Conservation (phyloP, 495 filamentous ascomycete species). For the Podospora comata region DNA sequence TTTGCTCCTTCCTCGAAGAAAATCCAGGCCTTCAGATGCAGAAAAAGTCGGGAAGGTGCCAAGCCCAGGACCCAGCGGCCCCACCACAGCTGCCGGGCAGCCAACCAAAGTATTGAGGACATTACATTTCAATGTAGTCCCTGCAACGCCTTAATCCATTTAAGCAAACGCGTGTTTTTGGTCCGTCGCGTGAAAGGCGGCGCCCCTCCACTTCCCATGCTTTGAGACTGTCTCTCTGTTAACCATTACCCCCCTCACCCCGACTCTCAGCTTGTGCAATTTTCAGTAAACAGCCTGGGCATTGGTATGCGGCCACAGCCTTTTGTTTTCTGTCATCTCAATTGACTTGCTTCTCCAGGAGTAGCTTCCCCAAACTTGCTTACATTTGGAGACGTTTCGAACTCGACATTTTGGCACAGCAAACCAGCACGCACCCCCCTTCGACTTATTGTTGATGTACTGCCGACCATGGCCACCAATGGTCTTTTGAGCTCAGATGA, state of each 20-base stretch:
- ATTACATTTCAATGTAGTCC: not conserved
- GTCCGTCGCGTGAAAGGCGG: not conserved
- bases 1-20: not conserved
- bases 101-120: not conserved
- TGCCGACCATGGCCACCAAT: constrained; percentile 19
- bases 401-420: not conserved
- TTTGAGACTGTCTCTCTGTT: not conserved
- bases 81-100: not conserved
- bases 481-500: constrained; percentile 22
- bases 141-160: not conserved
- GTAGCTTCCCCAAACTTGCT: not conserved
- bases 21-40: not conserved
- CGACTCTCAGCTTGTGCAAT: not conserved
- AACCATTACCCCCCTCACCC: not conserved
- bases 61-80: not conserved
- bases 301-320: not conserved
- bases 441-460: not conserved
- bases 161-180: constrained; percentile 4
- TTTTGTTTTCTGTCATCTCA: not conserved
- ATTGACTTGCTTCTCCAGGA: not conserved
- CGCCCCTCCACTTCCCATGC: not conserved
- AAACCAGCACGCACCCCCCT: not conserved
- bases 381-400: not conserved
- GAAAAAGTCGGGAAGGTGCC: not conserved
- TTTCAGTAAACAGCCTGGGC: not conserved